phyloP scores from a whole-genome alignment of 164 flowering plant genomes.

The Annona squamosa region DNA sequence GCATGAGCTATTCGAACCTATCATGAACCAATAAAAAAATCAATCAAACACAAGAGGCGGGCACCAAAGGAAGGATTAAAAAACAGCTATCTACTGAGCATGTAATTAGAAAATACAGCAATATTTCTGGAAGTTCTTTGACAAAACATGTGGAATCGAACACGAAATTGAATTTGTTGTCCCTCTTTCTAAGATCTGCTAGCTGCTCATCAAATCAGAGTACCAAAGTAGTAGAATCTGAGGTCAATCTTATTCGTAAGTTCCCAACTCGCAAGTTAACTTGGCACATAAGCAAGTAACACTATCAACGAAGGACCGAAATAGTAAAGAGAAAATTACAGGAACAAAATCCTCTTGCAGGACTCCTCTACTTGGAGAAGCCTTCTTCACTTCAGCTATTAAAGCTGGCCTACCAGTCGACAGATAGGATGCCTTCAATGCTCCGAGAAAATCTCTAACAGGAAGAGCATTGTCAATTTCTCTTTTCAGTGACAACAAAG shows the following conservation, averaged over 20 bases:
- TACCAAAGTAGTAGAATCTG: no score
- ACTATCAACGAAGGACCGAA: not conserved
- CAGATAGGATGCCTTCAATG: conserved; percentile 54
- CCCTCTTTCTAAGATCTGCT: not conserved
- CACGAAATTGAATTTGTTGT: not conserved
- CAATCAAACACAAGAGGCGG: not conserved
- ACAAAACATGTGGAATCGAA: no score
- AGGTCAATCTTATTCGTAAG: no score
- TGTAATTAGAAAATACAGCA: no score
- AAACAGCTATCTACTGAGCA: no score
- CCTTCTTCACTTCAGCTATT: conserved; percentile 98
- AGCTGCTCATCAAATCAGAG: no score
- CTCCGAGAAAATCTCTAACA: conserved; percentile 75
- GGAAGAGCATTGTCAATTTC: conserved; percentile 58
- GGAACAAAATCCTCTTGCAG: conserved; percentile 89
- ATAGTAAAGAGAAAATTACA: conserved; percentile 25
- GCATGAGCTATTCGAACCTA: conserved; percentile 90
- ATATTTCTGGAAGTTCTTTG: no score
- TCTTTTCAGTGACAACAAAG: conserved; percentile 40
- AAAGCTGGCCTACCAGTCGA: conserved; percentile 84
- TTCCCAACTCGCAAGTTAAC: no score
- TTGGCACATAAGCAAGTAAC: no score
- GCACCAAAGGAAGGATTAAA: not conserved
- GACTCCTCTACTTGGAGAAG: conserved; percentile 97
- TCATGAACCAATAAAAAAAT: conserved; percentile 3